Base-by-base conservation (phyloP, 1,284 basidiomycete genomes). In the Austropuccinia psidii region DNA sequence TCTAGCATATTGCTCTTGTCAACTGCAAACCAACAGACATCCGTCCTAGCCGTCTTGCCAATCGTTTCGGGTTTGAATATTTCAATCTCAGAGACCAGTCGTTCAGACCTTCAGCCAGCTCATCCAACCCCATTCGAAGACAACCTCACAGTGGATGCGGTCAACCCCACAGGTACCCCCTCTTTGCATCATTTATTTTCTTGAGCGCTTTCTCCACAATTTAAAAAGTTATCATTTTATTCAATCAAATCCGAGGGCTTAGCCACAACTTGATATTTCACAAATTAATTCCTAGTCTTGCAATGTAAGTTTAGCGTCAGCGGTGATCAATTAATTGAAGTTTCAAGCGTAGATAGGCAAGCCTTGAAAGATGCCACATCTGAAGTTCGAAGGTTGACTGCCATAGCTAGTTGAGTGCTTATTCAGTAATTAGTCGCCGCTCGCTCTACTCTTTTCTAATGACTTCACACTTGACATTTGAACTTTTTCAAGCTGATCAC, bases 261-360 rank as follows among this genome's bases (percentile, higher is more conserved):
- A 27, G 2, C 33, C 21, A n/a, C 45, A 49, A 21, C 35, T 27
- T 43, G 15, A 50, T 35, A 35, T 39, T 35, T 33, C 50, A 52
- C 8, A 11, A 1, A 21, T 15, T 55, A 6, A 67, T 21, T 41
- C 33, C 39, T 45, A 69, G 67, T 69, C 5, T 33, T 69, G 37
- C 39, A 57, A 11, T 69, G 67, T 69, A 55, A 29, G 29, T 57
- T 69, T 19, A 69, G 67, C 31, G 54, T 69, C 21, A 35, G 67
- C 13, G 67, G 67, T 17, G 67, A 69, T 47, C 67, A 69, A 47
- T 54, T 69, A 39, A 58, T 69, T 11, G 67, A 69, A 17, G 67
- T 69, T 41, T 55, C 67, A 17, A 69, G 54, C 29, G 37, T 45
- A 2, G 67, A 69, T 49, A 24, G 55, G 33, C 67, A 58, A n/a